A percentile compares a stretch with the other conserved stretches of the same genome.
phyloP scores from a whole-genome alignment of 1,139 yeast species.

The Nakaseomyces delphensis region DNA sequence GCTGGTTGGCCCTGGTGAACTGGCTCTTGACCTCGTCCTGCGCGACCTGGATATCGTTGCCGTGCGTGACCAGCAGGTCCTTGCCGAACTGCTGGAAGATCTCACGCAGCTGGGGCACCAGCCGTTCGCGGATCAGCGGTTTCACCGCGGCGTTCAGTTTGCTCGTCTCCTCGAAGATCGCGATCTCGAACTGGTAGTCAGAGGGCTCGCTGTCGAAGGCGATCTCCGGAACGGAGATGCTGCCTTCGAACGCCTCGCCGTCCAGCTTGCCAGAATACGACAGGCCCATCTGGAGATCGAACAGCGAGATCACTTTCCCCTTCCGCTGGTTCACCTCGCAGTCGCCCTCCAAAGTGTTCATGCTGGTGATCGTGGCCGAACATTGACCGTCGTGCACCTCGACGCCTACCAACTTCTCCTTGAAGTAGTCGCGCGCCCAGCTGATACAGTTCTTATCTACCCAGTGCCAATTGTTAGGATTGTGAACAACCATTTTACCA shows the following conservation, averaged over 20 bases:
- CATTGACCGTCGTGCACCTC: slow-evolving; percentile 33
- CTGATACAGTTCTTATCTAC: slow-evolving; percentile 92
- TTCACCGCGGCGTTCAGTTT: slow-evolving; percentile 41
- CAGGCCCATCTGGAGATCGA: slow-evolving; percentile 65
- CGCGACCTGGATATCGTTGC: slow-evolving; percentile 79
- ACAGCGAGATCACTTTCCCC: slow-evolving; percentile 88
- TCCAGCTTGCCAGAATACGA: slow-evolving; percentile 44
- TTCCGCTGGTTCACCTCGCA: slow-evolving; percentile 95
- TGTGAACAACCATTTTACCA: slow-evolving; percentile 52
- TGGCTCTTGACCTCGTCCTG: slow-evolving; percentile 58
- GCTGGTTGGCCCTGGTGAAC: slow-evolving; percentile 59
- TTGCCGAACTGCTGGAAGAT: slow-evolving; percentile 58
- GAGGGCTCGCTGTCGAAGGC: slow-evolving; percentile 87
- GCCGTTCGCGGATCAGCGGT: slow-evolving; percentile 46
- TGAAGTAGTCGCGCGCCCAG: slow-evolving; percentile 79
- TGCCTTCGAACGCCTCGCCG: slow-evolving; percentile 45
- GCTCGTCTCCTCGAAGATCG: slow-evolving; percentile 51
- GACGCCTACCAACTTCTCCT: slow-evolving; percentile 47
- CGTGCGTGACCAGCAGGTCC: slow-evolving; percentile 67
- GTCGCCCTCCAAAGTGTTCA: slow-evolving; percentile 82
- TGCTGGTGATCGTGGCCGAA: slow-evolving; percentile 39
- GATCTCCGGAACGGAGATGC: slow-evolving; percentile 78
- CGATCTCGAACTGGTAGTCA: slow-evolving; percentile 75
- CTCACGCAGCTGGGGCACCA: slow-evolving; percentile 63
- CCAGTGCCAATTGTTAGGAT: slow-evolving; percentile 94